phyloP scores from a whole-genome alignment of 2,329 filamentous ascomycete species.

The Metarhizium anisopliae region DNA sequence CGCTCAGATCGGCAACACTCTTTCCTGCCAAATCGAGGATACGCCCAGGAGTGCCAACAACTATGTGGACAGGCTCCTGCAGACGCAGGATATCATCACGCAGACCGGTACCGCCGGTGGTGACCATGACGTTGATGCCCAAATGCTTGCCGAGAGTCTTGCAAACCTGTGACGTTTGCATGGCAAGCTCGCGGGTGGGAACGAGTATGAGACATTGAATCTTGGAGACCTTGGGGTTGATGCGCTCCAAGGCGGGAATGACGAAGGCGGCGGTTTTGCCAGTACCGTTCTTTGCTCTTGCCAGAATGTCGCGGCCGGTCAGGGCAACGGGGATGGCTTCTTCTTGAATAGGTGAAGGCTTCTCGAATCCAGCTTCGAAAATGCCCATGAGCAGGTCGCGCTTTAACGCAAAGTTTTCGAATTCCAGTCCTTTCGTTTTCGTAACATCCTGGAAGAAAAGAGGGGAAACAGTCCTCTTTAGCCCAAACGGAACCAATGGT shows the following conservation, averaged over 20 bases:
- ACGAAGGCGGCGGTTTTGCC: slow-evolving; percentile 98
- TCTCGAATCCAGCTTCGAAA: slow-evolving; percentile 97
- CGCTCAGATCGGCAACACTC: slow-evolving; percentile 88
- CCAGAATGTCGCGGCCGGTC: slow-evolving; percentile 89
- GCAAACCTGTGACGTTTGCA: slow-evolving; percentile 98
- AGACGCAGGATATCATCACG: slow-evolving; percentile 95
- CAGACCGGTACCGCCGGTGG: slow-evolving; percentile 88
- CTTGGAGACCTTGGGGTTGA: slow-evolving; percentile 94
- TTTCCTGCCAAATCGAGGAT: slow-evolving; percentile 95
- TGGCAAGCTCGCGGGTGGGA: slow-evolving; percentile 89
- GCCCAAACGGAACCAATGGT: slow-evolving; percentile 6
- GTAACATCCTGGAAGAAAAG: slow-evolving; percentile 72
- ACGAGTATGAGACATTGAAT: slow-evolving; percentile 95
- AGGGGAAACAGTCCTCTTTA: slow-evolving; percentile 7
- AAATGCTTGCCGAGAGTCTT: slow-evolving; percentile 97
- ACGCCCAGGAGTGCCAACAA: slow-evolving; percentile 92
- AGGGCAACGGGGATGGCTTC: slow-evolving; percentile 96
- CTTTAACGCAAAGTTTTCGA: slow-evolving; percentile 94
- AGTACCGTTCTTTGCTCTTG: slow-evolving; percentile 95
- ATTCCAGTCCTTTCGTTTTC: slow-evolving; percentile 93
- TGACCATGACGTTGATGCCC: slow-evolving; percentile 98
- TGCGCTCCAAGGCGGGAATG: slow-evolving; percentile 87
- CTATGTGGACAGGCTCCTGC: slow-evolving; percentile 90
- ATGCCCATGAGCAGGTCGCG: slow-evolving; percentile 97
- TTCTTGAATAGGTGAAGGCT: slow-evolving; percentile 98